phyloP scores from a whole-genome alignment of 192 early-diverging fungal species.

The Haplosporangium gracile region DNA sequence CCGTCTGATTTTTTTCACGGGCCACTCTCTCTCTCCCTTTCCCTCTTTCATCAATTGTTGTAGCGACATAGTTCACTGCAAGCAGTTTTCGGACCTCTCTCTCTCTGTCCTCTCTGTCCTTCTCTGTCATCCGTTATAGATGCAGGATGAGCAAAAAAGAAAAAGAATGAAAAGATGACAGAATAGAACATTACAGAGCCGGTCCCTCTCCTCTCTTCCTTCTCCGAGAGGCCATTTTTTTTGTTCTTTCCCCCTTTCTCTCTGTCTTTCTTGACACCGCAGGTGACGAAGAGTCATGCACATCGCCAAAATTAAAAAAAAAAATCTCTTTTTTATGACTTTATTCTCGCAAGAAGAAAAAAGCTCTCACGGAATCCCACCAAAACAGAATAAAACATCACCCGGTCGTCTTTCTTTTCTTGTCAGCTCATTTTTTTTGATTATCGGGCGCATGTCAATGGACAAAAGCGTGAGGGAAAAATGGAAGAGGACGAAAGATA shows the following conservation, averaged over 20 bases:
- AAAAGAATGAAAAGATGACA: neutral
- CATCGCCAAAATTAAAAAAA: neutral
- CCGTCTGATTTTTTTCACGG: conserved; percentile 4
- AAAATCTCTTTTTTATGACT: too few relatives aligned
- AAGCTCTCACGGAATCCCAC: neutral
- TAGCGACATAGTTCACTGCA: too few relatives aligned
- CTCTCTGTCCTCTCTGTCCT: neutral
- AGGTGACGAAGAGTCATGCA: neutral
- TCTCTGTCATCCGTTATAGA: neutral
- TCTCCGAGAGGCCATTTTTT: neutral
- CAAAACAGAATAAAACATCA: neutral
- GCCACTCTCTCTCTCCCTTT: neutral
- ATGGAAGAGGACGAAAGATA: neutral
- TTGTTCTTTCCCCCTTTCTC: neutral
- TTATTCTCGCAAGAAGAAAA: neutral
- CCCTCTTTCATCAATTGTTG: neutral
- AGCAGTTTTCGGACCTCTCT: neutral
- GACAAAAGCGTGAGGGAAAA: neutral
- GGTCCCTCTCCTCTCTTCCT: neutral
- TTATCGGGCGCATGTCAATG: neutral
- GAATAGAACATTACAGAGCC: neutral
- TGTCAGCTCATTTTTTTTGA: neutral
- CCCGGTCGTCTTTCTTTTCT: neutral
- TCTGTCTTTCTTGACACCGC: neutral
- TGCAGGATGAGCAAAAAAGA: neutral